Evolutionary conservation across 345 rosid species (phyloP), one percentile per base, ranked within the genome.

Genomic region (Citrus hindsii): DNA sequence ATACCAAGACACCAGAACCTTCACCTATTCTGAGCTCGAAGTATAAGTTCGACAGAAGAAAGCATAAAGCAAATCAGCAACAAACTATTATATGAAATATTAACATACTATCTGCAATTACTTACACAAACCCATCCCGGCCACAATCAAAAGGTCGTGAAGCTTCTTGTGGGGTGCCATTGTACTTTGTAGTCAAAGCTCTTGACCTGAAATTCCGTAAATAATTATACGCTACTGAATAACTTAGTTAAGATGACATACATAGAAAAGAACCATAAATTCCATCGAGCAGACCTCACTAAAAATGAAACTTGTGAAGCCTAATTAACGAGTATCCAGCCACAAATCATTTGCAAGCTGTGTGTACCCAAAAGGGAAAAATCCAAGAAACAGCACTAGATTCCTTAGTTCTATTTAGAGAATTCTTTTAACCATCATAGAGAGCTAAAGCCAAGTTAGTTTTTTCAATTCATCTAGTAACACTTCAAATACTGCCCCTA

Each of bases 101-200:
- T 22, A 73, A 78, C 65, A 32, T 32, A 27, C 27, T 27, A 76
- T 76, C 73, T 28, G 55, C 25, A 72, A 74, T 65, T 40, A 87
- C 99, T 91, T 85, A 92, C 99, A 96, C 98, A 90, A 94, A 96
- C 62, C 99, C 98, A 88, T 96, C 99, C 58, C 97, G 90, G 40
- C 76, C 97, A 79, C 88, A 83, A 86, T 96, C 99, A 84, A 96
- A 96, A 59, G 99, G 98, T 51, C 97, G 91, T 35, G 98, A 93
- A 80, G 99, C 96, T 88, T 95, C 98, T 85, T 79, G 76, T 5
- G 98, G 99, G 13, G 83, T 73, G 73, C 94, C 84, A 82, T 91
- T 95, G 84, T 90, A 89, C 85, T 88, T 92, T 1, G 97, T 86
- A 40, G 95, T 89, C 88, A 95, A 85, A 82, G 99, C 98, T 86